Conservation (phyloP, 805 yeast species). For the Saturnispora quitensis region DNA sequence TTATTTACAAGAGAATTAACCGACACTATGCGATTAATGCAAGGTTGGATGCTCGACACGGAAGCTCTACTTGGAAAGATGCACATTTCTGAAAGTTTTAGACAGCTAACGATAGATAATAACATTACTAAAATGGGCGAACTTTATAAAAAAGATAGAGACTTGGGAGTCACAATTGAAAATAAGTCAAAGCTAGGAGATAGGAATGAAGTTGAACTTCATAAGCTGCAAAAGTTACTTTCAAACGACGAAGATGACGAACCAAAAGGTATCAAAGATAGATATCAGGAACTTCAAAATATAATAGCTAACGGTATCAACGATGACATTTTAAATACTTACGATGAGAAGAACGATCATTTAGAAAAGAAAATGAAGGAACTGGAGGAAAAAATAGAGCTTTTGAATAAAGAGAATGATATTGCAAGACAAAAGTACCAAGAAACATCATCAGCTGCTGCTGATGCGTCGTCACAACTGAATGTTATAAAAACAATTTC, state of each 20-base stretch:
- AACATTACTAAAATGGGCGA: constrained; percentile 33
- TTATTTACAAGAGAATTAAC: constrained; percentile 31
- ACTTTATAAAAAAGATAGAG: constrained; percentile 30
- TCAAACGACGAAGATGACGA: constrained; percentile 12
- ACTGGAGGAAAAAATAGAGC: constrained; percentile 9
- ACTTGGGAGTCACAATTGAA: constrained; percentile 24
- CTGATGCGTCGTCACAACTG: constrained; percentile 29
- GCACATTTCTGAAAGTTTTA: constrained; percentile 31
- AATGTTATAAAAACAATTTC: constrained; percentile 19
- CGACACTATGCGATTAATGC: constrained; percentile 25
- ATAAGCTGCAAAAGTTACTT: constrained; percentile 10
- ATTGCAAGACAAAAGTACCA: constrained; percentile 36
- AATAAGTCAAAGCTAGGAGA: constrained; percentile 24
- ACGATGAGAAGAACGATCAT: constrained; percentile 1
- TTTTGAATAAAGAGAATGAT: constrained; percentile 21
- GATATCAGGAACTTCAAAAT: constrained; percentile 7
- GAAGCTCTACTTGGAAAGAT: constrained; percentile 18
- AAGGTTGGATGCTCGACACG: constrained; percentile 17
- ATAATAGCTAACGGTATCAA: not conserved
- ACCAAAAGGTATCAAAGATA: constrained; percentile 1
- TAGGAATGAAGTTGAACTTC: constrained; percentile 22
- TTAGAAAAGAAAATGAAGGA: constrained; percentile 9
- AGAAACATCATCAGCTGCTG: constrained; percentile 36
- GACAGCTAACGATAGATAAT: constrained; percentile 33
- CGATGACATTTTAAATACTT: not conserved